A percentile compares a stretch with the other conserved stretches of the same genome.
Conservation (phyloP, 1,284 basidiomycete genomes). For the Porogramme epimiltina region DNA sequence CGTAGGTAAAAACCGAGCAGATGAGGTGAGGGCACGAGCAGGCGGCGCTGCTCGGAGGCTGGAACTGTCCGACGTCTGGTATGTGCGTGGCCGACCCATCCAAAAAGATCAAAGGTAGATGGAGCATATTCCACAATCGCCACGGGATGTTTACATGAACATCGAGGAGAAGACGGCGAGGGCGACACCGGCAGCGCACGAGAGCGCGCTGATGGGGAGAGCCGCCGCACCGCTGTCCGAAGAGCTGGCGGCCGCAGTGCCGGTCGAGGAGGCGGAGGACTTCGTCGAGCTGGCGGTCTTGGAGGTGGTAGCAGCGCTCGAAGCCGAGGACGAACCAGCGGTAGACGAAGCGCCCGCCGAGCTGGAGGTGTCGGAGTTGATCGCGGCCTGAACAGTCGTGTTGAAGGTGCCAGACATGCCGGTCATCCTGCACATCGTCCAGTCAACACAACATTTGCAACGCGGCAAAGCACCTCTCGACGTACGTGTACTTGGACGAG, state of each 20-base stretch:
- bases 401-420: slow-evolving; percentile 70
- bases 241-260: slow-evolving; percentile 19
- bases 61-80: background rate
- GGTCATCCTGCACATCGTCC: slow-evolving; percentile 43
- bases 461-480: slow-evolving; percentile 5
- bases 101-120: slow-evolving; percentile 8
- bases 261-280: slow-evolving; percentile 23
- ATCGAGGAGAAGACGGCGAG: slow-evolving; percentile 31
- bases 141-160: slow-evolving; percentile 23
- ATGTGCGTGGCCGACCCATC: no score
- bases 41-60: background rate
- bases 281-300: slow-evolving; percentile 15
- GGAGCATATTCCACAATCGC: background rate
- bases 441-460: background rate
- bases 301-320: slow-evolving; percentile 13
- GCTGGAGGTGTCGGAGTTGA: no score
- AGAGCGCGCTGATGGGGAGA: slow-evolving; percentile 24
- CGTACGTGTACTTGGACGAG: slow-evolving; percentile 79
- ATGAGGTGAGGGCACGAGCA: background rate
- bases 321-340: no score
- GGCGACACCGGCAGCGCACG: slow-evolving; percentile 29
- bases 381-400: slow-evolving; percentile 50
- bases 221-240: slow-evolving; percentile 28
- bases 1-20: background rate
- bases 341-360: no score